Evolutionary conservation across 805 yeast genomes (phyloP).

Genomic region (Debaryomyces tyrocola): DNA sequence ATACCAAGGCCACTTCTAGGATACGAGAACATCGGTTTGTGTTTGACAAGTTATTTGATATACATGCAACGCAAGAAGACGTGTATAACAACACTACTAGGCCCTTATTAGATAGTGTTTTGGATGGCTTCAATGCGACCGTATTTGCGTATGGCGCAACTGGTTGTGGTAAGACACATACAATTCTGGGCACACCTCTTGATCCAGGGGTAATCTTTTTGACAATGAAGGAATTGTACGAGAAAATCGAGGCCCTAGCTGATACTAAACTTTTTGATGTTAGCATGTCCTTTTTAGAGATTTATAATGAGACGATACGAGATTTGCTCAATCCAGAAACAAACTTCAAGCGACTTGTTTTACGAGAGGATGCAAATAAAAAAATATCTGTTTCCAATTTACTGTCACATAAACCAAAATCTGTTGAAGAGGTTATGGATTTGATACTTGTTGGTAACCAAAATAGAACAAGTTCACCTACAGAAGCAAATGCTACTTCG

Average conservation of each 20-base stretch:
- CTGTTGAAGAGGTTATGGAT: conserved; percentile 76
- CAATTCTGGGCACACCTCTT: conserved; percentile 73
- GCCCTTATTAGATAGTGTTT: conserved; percentile 69
- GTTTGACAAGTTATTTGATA: conserved; percentile 79
- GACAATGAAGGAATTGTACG: conserved; percentile 75
- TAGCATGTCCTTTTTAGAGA: conserved; percentile 74
- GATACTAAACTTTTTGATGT: conserved; percentile 62
- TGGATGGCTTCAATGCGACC: conserved; percentile 88
- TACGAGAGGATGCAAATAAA: conserved; percentile 71
- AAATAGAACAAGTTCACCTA: conserved; percentile 80
- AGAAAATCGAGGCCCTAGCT: conserved; percentile 52
- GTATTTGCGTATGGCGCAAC: conserved; percentile 97
- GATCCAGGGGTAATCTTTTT: conserved; percentile 79
- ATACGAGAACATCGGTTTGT: conserved; percentile 75
- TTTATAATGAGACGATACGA: conserved; percentile 85
- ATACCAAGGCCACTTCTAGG: conserved; percentile 41
- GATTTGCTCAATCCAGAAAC: conserved; percentile 69
- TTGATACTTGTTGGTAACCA: conserved; percentile 68
- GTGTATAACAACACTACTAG: conserved; percentile 67
- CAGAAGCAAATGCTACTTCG: conserved; percentile 87
- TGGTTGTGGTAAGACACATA: conserved; percentile 96
- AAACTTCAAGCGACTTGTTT: conserved; percentile 45
- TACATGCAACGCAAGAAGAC: conserved; percentile 59
- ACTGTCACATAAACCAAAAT: conserved; percentile 57
- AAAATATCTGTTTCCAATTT: conserved; percentile 72